Evolutionary conservation across 163 green algal genomes (phyloP), one percentile per base, ranked within the genome.

Genomic region (Scenedesmus sp.): DNA sequence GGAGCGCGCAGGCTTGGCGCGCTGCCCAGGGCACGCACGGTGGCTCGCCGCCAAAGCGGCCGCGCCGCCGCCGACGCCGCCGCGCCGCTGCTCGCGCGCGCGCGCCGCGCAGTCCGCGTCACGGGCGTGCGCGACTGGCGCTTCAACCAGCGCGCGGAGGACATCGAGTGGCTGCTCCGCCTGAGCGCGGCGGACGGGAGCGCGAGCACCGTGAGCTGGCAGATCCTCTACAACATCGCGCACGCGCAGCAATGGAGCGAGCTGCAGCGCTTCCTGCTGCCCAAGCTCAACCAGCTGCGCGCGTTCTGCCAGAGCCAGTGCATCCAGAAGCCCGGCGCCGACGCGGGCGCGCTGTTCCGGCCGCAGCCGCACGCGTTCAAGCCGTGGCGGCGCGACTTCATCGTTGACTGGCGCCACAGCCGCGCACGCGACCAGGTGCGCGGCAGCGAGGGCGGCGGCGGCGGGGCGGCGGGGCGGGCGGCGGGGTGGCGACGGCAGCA

Each of bases 141-240:
- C 0, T 81, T 81, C 63, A 81, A 74, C 28, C 63, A 81, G 63
- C 62, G 26, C 18, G 63, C 50, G 0, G 74, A 81, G 39, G 74
- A 81, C 36, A 81, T 81, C 39, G 74, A 81, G 51, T 81, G 62
- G 62, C 74, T 81, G 34, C 63, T 81, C 24, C 42, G 34, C 31
- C 56, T 81, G 28, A 36, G 36, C 24, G 39, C 63, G 44, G 48
- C 74, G 33, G 74, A 81, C 26, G 74, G 74, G 39, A 69, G 39
- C 45, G 36, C 63, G 17, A 65, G 54, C 58, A 71, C 58, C 22
- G 60, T 70, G 24, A 80, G 71, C 34, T 81, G 74, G 74, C 74
- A 81, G 74, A 65, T 81, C 22, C 17, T 81, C 26, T 81, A 81
- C 62, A 75, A 54, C 51, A 75, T 81, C 11, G 17, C 48, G 24